Conservation (phyloP, 306 rosid species). For the Abrus precatorius region DNA sequence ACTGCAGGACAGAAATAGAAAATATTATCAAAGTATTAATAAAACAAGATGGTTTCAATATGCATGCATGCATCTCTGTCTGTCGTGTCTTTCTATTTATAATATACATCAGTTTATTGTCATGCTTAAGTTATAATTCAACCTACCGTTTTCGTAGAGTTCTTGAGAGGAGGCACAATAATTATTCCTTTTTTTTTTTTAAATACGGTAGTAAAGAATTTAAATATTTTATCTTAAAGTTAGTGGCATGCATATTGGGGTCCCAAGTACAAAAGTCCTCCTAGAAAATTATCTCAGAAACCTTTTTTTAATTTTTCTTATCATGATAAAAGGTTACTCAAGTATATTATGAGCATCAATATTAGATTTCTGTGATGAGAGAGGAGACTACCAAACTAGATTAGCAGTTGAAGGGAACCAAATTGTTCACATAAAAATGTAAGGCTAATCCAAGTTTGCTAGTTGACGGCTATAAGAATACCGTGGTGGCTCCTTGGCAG, state of each 20-base stretch:
- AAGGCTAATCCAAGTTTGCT: not conserved
- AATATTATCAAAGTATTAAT: not conserved
- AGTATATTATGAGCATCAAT: not conserved
- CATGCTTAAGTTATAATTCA: constrained; percentile 38
- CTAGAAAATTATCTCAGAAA: not conserved
- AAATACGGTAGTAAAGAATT: no score
- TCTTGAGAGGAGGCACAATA: not conserved
- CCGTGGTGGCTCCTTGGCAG: not conserved
- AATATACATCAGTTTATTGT: constrained; percentile 25
- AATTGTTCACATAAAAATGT: not conserved
- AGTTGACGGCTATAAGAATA: not conserved
- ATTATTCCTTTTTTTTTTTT: no score
- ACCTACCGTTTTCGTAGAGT: not conserved
- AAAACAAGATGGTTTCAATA: constrained; percentile 20
- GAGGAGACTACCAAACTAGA: not conserved
- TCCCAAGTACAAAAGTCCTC: not conserved
- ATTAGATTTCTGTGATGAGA: not conserved
- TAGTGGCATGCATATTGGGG: not conserved
- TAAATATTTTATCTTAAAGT: not conserved
- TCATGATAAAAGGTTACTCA: constrained; percentile 7
- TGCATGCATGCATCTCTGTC: constrained; percentile 18
- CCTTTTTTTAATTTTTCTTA: not conserved
- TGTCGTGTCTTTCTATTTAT: constrained; percentile 26
- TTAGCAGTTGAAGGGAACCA: not conserved
- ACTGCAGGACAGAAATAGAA: not conserved